A percentile compares a stretch with the other conserved stretches of the same genome.
phyloP scores from a whole-genome alignment of 257 asterid species.

The Solanum ahanhuiri region DNA sequence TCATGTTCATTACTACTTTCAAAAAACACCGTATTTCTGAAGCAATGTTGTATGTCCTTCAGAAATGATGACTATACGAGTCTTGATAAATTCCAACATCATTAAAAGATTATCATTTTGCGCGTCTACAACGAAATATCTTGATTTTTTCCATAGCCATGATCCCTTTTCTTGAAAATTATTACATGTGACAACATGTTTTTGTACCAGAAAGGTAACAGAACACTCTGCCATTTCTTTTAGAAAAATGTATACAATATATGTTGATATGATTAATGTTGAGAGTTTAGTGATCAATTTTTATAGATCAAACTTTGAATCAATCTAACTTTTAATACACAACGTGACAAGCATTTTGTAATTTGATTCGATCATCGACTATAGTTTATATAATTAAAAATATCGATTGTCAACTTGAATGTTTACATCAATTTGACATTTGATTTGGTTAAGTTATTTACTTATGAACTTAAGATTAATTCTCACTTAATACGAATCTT shows the following conservation, averaged over 20 bases:
- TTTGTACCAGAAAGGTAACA: slow-evolving; percentile 7
- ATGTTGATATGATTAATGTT: not conserved
- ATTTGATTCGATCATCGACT: too few relatives aligned
- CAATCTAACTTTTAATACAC: too few relatives aligned
- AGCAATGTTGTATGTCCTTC: slow-evolving; percentile 4
- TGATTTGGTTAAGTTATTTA: not conserved
- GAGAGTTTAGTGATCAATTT: too few relatives aligned
- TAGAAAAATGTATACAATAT: too few relatives aligned
- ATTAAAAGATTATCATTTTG: slow-evolving; percentile 2
- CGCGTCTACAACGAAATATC: not conserved
- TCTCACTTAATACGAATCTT: not conserved
- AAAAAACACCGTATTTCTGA: not conserved
- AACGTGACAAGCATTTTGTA: too few relatives aligned
- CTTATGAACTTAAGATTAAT: too few relatives aligned
- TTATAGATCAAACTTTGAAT: too few relatives aligned
- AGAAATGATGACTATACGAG: not conserved
- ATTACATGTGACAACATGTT: not conserved
- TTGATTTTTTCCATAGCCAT: not conserved
- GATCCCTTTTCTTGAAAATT: not conserved
- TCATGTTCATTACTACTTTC: not conserved
- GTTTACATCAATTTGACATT: not conserved
- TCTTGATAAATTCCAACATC: not conserved
- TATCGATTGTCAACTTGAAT: not conserved
- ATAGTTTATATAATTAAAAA: not conserved
- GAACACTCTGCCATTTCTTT: slow-evolving; percentile 13